A percentile compares a stretch with the other conserved stretches of the same genome.
Conservation (phyloP, 306 rosid genomes). For the Lablab purpureus region DNA sequence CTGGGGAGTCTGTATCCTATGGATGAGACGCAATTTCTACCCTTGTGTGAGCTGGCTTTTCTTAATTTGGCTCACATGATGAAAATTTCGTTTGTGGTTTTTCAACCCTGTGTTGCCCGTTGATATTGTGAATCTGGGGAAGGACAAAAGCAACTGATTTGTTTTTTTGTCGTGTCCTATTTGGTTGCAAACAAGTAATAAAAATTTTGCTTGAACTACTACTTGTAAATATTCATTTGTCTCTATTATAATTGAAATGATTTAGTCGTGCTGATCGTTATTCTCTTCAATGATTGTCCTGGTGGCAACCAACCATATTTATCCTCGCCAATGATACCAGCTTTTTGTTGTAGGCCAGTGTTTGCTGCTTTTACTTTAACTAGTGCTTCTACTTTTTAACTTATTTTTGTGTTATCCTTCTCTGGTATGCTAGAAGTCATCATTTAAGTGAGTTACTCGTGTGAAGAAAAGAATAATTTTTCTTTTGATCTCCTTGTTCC, state of each 20-base stretch:
- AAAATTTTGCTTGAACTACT: constrained; percentile 2
- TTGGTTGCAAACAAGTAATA: not conserved
- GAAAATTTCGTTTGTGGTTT: not conserved
- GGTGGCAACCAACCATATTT: constrained; percentile 30
- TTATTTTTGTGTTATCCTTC: constrained; percentile 43
- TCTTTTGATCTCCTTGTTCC: constrained; percentile 42
- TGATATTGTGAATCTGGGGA: constrained; percentile 31
- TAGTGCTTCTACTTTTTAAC: constrained; percentile 36
- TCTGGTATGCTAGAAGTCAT: constrained; percentile 46
- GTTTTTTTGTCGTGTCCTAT: constrained; percentile 18
- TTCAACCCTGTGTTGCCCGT: not conserved
- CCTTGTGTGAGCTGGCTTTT: constrained; percentile 6
- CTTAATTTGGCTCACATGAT: constrained; percentile 33
- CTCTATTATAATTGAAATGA: constrained; percentile 36
- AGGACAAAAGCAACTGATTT: constrained; percentile 34
- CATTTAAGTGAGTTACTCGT: constrained; percentile 52
- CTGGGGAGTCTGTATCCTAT: constrained; percentile 31
- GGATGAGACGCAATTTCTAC: constrained; percentile 6
- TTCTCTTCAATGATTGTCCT: constrained; percentile 36
- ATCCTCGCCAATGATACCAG: constrained; percentile 32
- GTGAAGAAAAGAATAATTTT: constrained; percentile 47
- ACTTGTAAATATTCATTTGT: constrained; percentile 27
- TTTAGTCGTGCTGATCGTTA: constrained; percentile 11
- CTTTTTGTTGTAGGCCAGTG: constrained; percentile 40
- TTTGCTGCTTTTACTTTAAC: constrained; percentile 40